These are phyloP conservation scores for Physcomitrium patens DNA, from an alignment of 225 moss, liverwort and hornwort genomes.

Conservation along the genomic window DNA sequence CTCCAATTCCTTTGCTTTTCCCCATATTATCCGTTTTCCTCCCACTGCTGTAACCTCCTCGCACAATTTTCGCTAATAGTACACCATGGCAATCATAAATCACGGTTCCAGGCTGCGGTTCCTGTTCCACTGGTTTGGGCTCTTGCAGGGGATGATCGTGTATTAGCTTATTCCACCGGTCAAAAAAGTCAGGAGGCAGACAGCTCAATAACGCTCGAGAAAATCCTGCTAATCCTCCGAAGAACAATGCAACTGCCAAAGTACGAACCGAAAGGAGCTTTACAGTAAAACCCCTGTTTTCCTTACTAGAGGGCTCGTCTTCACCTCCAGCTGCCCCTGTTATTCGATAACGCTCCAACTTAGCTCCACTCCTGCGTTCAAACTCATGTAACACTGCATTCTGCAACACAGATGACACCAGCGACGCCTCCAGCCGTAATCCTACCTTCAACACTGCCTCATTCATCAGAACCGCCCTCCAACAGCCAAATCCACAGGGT, in stretches of 20 bases:
- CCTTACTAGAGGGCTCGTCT: conserved; percentile 6
- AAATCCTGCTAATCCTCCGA: conserved; percentile 71
- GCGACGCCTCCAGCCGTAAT: conserved; percentile 35
- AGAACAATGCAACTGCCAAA: conserved; percentile 74
- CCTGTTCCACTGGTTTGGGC: conserved; percentile 45
- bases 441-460: conserved; percentile 26
- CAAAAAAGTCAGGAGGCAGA: conserved; percentile 77
- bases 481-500: background rate
- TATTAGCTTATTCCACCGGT: conserved; percentile 76
- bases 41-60: conserved; percentile 51
- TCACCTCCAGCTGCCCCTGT: conserved; percentile 13
- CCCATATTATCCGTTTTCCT: conserved; percentile 28
- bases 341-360: conserved; percentile 11
- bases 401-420: conserved; percentile 37
- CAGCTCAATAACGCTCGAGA: conserved; percentile 51
- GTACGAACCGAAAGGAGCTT: conserved; percentile 46
- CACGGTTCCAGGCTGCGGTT: conserved; percentile 59
- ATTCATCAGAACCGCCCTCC: conserved; percentile 27
- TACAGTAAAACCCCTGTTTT: background rate
- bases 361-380: conserved; percentile 21
- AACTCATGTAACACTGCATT: conserved; percentile 29
- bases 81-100: conserved; percentile 88
- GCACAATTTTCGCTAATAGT: conserved; percentile 76
- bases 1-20: conserved; percentile 31
- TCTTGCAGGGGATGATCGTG: conserved; percentile 61